A percentile compares a stretch with the other conserved stretches of the same genome.
These are phyloP conservation scores for Zygoascus bituminiphila DNA, from an alignment of 805 yeast species.

Conservation along the genomic window DNA sequence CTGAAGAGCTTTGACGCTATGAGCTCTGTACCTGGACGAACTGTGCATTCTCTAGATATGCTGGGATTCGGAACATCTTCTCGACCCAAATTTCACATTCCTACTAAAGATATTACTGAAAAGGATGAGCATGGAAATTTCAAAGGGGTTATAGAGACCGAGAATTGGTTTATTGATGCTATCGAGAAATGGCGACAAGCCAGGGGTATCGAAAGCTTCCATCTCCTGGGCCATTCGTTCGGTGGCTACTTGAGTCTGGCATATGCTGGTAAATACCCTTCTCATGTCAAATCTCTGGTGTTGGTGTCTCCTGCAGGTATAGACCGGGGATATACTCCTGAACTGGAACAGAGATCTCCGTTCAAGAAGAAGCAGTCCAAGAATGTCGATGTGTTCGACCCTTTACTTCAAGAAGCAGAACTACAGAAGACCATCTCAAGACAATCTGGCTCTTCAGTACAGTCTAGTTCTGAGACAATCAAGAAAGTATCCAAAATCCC, in stretches of 20 bases:
- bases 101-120: slow-evolving; percentile 24
- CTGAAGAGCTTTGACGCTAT: slow-evolving; percentile 57
- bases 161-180: slow-evolving; percentile 57
- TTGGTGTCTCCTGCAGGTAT: slow-evolving; percentile 90
- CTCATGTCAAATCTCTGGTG: slow-evolving; percentile 56
- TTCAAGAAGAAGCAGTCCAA: slow-evolving; percentile 2
- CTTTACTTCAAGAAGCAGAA: slow-evolving; percentile 4
- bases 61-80: slow-evolving; percentile 89
- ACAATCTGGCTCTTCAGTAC: neutral
- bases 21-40: slow-evolving; percentile 40
- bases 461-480: neutral
- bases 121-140: slow-evolving; percentile 19
- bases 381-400: neutral
- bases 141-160: slow-evolving; percentile 39
- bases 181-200: slow-evolving; percentile 52
- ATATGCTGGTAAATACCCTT: slow-evolving; percentile 55
- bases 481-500: neutral
- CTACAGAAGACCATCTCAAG: neutral
- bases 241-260: slow-evolving; percentile 78
- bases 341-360: slow-evolving; percentile 9
- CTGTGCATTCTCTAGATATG: slow-evolving; percentile 77
- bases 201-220: slow-evolving; percentile 42
- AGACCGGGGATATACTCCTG: slow-evolving; percentile 25
- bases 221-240: slow-evolving; percentile 79
- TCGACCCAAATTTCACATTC: slow-evolving; percentile 45